Conservation (phyloP, 2,329 filamentous ascomycete genomes). For the Epichloe amarillans region DNA sequence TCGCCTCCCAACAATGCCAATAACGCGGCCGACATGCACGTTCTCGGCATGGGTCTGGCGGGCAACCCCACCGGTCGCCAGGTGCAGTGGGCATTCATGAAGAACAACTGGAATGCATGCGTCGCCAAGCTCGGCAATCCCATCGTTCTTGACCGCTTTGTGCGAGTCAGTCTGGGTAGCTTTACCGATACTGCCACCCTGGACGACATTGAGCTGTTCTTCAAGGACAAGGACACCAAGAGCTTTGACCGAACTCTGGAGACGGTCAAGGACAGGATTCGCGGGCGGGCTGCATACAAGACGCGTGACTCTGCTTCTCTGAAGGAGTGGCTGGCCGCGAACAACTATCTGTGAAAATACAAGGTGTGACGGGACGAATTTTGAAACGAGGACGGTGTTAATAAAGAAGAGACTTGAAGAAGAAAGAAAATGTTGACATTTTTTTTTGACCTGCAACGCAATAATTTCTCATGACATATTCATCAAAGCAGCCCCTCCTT, state of each 20-base stretch:
- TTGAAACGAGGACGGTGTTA: neutral
- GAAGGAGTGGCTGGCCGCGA: slow-evolving; percentile 61
- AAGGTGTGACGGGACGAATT: neutral
- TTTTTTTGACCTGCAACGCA: neutral
- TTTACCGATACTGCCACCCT: slow-evolving; percentile 60
- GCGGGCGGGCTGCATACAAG: slow-evolving; percentile 70
- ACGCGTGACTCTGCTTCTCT: slow-evolving; percentile 60
- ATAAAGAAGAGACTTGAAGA: neutral
- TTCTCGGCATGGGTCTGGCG: slow-evolving; percentile 59
- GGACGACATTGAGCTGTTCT: slow-evolving; percentile 72
- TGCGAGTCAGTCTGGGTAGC: slow-evolving; percentile 63
- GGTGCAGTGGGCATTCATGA: slow-evolving; percentile 74
- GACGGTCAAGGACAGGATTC: slow-evolving; percentile 75
- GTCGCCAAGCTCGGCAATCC: slow-evolving; percentile 65
- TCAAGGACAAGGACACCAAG: slow-evolving; percentile 71
- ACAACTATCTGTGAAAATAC: slow-evolving; percentile 27
- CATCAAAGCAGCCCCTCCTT: neutral
- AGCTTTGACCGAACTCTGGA: slow-evolving; percentile 77
- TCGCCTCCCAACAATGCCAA: slow-evolving; percentile 50
- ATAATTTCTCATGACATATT: neutral
- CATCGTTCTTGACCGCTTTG: slow-evolving; percentile 78
- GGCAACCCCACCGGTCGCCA: slow-evolving; percentile 60
- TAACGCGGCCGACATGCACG: slow-evolving; percentile 76
- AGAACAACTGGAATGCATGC: slow-evolving; percentile 67
- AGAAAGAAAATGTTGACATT: too few species aligned